Evolutionary conservation across 768 basidiomycete species (phyloP).

Genomic region (Kwoniella sp.): DNA sequence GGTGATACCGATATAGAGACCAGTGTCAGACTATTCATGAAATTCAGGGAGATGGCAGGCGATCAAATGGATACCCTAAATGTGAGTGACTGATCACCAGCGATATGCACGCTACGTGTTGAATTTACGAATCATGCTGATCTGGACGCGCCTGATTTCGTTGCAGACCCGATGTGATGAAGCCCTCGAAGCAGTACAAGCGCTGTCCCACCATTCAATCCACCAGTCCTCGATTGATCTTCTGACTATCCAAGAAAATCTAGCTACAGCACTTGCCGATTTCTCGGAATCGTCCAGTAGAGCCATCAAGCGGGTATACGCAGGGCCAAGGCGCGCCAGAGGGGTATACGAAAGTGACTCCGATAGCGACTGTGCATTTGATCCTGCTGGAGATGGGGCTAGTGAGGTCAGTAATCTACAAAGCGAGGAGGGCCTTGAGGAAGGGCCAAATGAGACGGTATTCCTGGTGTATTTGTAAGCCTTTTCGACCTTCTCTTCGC

Average conservation of each 20-base stretch:
- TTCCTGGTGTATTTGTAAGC: slow-evolving; percentile 90
- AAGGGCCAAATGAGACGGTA: slow-evolving; percentile 68
- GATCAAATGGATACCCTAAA: slow-evolving; percentile 45
- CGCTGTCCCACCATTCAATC: slow-evolving; percentile 19
- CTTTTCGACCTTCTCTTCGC: neutral
- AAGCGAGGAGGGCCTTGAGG: slow-evolving; percentile 13
- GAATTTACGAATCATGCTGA: no score
- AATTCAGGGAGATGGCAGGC: slow-evolving; percentile 52
- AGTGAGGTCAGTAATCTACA: slow-evolving; percentile 19
- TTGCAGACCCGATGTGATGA: slow-evolving; percentile 35
- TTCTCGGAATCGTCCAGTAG: slow-evolving; percentile 66
- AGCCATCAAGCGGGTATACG: slow-evolving; percentile 74
- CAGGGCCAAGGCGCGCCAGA: slow-evolving; percentile 42
- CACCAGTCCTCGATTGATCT: slow-evolving; percentile 23
- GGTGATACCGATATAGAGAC: slow-evolving; percentile 30
- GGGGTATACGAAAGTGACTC: slow-evolving; percentile 30
- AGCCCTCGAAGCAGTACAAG: slow-evolving; percentile 43
- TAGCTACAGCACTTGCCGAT: slow-evolving; percentile 37
- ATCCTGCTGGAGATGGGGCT: neutral
- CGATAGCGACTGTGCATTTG: neutral
- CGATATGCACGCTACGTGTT: no score
- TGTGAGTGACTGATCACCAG: no score
- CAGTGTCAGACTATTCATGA: slow-evolving; percentile 50
- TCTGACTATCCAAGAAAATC: slow-evolving; percentile 24
- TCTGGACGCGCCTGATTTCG: neutral